A percentile compares a stretch with the other conserved stretches of the same genome.
These are phyloP conservation scores for Talaromyces trachyspermus DNA, from an alignment of 495 filamentous ascomycete species.

Conservation along the genomic window DNA sequence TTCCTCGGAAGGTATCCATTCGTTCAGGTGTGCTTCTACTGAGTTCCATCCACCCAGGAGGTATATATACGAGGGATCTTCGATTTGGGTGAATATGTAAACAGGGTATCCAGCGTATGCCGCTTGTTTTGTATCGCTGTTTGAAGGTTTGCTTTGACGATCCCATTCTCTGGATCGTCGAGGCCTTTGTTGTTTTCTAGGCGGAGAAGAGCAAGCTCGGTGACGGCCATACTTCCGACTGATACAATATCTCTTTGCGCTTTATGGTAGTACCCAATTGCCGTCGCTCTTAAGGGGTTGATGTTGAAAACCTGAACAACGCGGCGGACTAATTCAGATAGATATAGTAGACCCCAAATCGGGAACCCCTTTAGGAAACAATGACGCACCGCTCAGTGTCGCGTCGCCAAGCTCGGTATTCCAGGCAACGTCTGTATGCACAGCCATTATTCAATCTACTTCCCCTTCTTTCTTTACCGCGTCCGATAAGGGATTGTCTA, in stretches of 20 bases:
- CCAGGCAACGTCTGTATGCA: no score
- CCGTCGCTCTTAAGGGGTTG: no score
- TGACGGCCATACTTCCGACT: slow-evolving; percentile 36
- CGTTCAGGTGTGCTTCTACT: slow-evolving; percentile 30
- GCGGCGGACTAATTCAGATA: no score
- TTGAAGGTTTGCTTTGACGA: slow-evolving; percentile 16
- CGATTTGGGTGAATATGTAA: slow-evolving; percentile 35
- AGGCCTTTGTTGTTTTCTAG: slow-evolving; percentile 12
- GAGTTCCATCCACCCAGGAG: slow-evolving; percentile 46
- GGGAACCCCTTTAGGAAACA: no score
- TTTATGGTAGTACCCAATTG: no score
- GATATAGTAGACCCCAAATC: no score
- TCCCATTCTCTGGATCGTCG: slow-evolving; percentile 5
- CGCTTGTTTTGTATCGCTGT: slow-evolving; percentile 27
- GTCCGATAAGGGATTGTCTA: no score
- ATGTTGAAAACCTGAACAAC: no score
- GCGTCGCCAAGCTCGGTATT: no score
- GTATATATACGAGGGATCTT: slow-evolving; percentile 40
- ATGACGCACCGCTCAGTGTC: no score
- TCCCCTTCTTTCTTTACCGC: no score
- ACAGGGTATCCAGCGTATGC: slow-evolving; percentile 26
- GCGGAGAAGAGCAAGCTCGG: slow-evolving; percentile 45
- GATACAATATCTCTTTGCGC: neutral
- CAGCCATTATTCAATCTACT: no score
- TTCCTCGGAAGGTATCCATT: slow-evolving; percentile 36